phyloP scores from a whole-genome alignment of 1,284 basidiomycete species.

The Ganoderma resinaceum region DNA sequence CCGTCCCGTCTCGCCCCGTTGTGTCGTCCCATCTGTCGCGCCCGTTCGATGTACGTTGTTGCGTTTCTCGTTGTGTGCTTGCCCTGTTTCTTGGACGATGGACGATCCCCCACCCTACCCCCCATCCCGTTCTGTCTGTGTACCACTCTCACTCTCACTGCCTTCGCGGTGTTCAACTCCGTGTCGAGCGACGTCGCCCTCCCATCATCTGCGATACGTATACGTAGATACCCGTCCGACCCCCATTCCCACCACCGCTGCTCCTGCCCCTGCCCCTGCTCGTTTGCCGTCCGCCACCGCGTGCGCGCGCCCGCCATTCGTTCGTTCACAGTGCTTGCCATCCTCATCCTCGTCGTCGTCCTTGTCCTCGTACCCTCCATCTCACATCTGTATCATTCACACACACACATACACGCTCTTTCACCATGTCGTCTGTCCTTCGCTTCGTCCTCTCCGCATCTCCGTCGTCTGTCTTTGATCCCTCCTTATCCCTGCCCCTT shows the following conservation, averaged over 20 bases:
- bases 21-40: no score
- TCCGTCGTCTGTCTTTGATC: background rate
- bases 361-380: no score
- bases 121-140: no score
- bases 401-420: background rate
- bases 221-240: slow-evolving; percentile 22
- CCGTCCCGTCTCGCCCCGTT: no score
- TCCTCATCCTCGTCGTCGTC: no score
- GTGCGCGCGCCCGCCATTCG: background rate
- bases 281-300: background rate
- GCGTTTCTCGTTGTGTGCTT: background rate
- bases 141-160: background rate
- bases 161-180: slow-evolving; percentile 5
- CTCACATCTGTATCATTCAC: slow-evolving; percentile 5
- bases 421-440: background rate
- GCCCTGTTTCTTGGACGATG: slow-evolving; percentile 22
- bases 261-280: slow-evolving; percentile 1
- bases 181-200: background rate
- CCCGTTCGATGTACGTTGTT: background rate
- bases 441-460: background rate
- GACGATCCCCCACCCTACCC: slow-evolving; percentile 5
- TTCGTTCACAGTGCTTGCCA: background rate
- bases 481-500: background rate
- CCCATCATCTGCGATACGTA: slow-evolving; percentile 11
- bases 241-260: slow-evolving; percentile 21